Base-by-base conservation (phyloP, 169 alveolate genomes). In the Cryptosporidium xiaoi region DNA sequence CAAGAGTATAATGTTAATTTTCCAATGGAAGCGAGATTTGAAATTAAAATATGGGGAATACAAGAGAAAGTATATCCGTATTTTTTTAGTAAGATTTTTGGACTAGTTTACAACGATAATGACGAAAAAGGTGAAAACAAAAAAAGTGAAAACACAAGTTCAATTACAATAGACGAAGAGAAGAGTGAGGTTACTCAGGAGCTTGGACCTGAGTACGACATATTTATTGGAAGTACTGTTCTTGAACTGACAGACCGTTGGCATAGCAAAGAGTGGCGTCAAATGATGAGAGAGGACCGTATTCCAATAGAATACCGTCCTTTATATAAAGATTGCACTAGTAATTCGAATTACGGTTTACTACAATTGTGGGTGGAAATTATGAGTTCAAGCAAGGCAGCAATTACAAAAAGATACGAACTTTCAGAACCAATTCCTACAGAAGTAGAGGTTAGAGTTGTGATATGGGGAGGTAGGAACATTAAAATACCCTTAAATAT, bases 171-270 rank as follows among this genome's bases (percentile, higher is more conserved):
- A n/a, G 40, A 82, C 36, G 94, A 91, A 27, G 40, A 77, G 12
- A 91, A 87, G 13, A 66, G 85, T 55, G 91, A 58, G 50, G 65
- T 67, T 51, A 91, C 55, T 48, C 90, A 58, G 94, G 90, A 82
- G 58, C 82, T 56, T 82, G 82, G 66, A 48, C 94, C 64, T 24
- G 92, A 58, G 91, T 93, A 53, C 90, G 97, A 95, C 82, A 58
- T 83, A 44, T 83, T 91, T 83, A 84, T 95, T n/a, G 97, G 97
- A 13, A 91, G 95, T 24, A 96, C 97, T n/a, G 92, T 87, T 36
- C 90, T 95, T 56, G 97, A 95, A 90, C 87, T 95, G 71, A 95
- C 94, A 77, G 95, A 95, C 84, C 82, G 98, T 53, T 95, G 98
- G 98, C 93, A 93, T 82, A 93, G 96, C 56, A 91, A 90, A 18